Evolutionary conservation across 305 asterid species (phyloP), one percentile per base, ranked within the genome.

Genomic region (Rubia peregrina): DNA sequence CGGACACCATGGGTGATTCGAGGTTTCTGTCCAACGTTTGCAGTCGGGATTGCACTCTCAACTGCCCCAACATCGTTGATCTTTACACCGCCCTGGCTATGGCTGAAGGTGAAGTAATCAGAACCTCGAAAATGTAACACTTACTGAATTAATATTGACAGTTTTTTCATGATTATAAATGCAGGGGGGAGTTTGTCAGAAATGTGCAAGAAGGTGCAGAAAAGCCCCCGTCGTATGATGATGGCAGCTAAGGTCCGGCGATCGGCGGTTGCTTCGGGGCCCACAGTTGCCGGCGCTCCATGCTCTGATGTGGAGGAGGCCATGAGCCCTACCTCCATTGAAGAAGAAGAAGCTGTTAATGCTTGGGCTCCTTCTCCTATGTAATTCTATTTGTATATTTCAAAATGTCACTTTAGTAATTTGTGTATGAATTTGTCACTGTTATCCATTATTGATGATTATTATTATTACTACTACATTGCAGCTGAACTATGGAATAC

Each of bases 11-110:
- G 10, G 69, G 82, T 4, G 87, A 84, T 19, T 40, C 84, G 14
- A 66, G 59, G 2, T 86, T 75, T 71, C 67, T 76, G 26, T 57
- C 79, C 74, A 77, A 78, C 42, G 77, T 88, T 67, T 88, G 95
- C 81, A 83, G 87, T 3, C 73, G 73, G 13, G 26, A 77, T 48
- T 88, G 94, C 40, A 77, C 80, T 61, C 71, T 81, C 0, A 81
- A 83, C 69, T 88, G 95, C 75, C 91, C 91, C 22, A 88, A 86
- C 77, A 81, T 88, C 43, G 70, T 80, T 19, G 89, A 88, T 69
- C 86, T 86, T 55, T 84, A 84, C 89, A 67, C 73, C 73, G 84
- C 77, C 60, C 70, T 88, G 83, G 87, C 91, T 62, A 62, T 77
- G 7, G 95, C 85, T 49, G 91, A 88, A 86, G 95, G 91, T 21